These are phyloP conservation scores for Pythium scleroteichum DNA, from an alignment of 352 stramenopile species.

Conservation along the genomic window DNA sequence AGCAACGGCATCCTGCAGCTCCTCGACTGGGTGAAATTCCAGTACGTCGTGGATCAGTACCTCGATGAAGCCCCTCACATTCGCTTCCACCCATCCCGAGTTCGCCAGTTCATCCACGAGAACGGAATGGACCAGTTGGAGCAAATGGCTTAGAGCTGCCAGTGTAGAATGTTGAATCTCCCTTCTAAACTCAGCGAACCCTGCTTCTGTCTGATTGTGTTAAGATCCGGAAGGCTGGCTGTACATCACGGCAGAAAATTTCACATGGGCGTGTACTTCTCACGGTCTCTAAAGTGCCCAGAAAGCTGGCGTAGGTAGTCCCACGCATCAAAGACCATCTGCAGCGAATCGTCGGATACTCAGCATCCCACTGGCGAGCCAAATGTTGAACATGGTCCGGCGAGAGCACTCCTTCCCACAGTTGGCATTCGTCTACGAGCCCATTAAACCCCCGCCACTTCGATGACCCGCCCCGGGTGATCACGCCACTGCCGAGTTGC, in stretches of 20 bases:
- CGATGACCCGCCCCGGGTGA: neutral
- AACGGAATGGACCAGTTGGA: conserved; percentile 3
- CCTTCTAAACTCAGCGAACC: neutral
- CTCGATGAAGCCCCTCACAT: conserved; percentile 6
- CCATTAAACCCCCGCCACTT: conserved; percentile 37
- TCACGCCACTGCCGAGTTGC: conserved; percentile 11
- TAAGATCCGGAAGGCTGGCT: neutral
- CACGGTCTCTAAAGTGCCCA: neutral
- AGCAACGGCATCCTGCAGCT: neutral
- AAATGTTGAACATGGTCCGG: neutral
- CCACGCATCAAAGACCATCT: neutral
- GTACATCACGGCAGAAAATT: neutral
- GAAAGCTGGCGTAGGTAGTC: neutral
- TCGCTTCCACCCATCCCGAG: conserved; percentile 2
- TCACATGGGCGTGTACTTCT: neutral
- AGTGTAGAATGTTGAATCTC: conserved; percentile 2
- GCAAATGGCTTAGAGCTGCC: too few relatives aligned
- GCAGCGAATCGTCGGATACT: too few relatives aligned
- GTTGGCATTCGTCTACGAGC: conserved; percentile 33
- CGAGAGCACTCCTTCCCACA: conserved; percentile 29
- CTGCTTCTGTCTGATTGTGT: neutral
- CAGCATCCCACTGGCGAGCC: neutral
- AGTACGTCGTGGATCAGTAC: conserved; percentile 4
- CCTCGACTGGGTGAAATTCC: neutral
- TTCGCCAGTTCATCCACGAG: conserved; percentile 11